Evolutionary conservation across 1,284 basidiomycete genomes (phyloP), one percentile per base, ranked within the genome.

Genomic region (Cutaneotrichosporon mucoides): DNA sequence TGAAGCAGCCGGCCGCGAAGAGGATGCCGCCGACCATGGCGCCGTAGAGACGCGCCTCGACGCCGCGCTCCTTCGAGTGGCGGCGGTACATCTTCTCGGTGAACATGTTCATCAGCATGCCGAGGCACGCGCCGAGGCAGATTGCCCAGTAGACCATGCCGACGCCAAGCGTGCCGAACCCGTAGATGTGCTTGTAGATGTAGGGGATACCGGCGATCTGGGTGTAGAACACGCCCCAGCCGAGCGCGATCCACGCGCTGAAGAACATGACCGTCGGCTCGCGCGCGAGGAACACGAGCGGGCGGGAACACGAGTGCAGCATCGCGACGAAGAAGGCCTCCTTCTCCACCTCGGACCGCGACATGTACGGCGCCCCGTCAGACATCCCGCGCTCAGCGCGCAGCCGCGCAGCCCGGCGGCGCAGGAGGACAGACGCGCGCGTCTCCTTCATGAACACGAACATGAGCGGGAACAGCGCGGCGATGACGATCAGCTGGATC

Each of bases 221-320:
- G 59, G 83, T 84, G 70, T 85, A 92, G 50, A 88, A 74, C 10
- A 92, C 82, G 0, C 89, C 89, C 89, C 89, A 92, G 1, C 83
- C 83, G 60, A 88, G 85, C 1, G 86, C 87, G 51, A 86, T 78
- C 89, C 88, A 92, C 13, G 89, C 62, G 60, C 86, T 87, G 73
- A 91, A 87, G 64, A 84, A 84, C 8, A 83, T 78, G 1, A 92
- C 88, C 38, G 90, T 82, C 0, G 88, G 88, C 68, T 93, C 90
- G 0, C 88, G 88, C 41, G 85, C 57, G 55, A 90, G 74, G 52
- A 90, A 79, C 62, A 83, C 62, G 3, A 77, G 52, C 37, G 77
- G 76, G 10, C 76, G 57, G 2, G 69, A 33, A 9, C 70, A 56
- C 49, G 69, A 75, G 47, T 61, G 57, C 37, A 66, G 69, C 62